phyloP scores from a whole-genome alignment of 75 land plant genomes.

The Adiantum capillusveneris region DNA sequence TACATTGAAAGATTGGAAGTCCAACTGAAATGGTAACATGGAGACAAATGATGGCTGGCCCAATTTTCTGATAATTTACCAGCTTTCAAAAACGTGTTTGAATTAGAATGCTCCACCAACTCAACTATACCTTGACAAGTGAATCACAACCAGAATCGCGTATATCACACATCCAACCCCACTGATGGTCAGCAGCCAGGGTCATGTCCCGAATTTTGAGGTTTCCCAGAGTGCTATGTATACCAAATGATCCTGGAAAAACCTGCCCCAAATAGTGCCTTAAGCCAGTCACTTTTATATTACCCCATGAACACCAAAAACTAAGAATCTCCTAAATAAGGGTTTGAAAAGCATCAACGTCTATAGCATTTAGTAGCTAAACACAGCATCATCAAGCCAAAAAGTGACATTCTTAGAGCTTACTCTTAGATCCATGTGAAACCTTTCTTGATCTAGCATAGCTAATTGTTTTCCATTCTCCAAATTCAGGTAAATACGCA shows the following conservation, averaged over 20 bases:
- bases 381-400: too few relatives aligned
- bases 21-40: slow-evolving; percentile 43
- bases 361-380: too few relatives aligned
- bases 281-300: too few relatives aligned
- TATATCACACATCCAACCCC: slow-evolving; percentile 97
- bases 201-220: slow-evolving; percentile 73
- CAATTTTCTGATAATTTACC: too few relatives aligned
- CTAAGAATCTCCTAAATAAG: too few relatives aligned
- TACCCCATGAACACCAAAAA: too few relatives aligned
- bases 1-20: slow-evolving; percentile 69
- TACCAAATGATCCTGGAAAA: slow-evolving; percentile 79
- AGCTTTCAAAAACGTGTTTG: too few relatives aligned
- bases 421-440: slow-evolving; percentile 85
- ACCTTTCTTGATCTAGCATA: slow-evolving; percentile 89
- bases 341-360: too few relatives aligned
- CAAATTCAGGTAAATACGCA: slow-evolving; percentile 69
- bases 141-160: slow-evolving; percentile 79
- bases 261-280: slow-evolving; percentile 46
- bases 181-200: slow-evolving; percentile 68
- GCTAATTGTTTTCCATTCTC: slow-evolving; percentile 93
- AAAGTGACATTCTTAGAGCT: slow-evolving; percentile 1
- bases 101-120: background rate
- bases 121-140: slow-evolving; percentile 67
- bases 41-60: too few relatives aligned
- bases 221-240: slow-evolving; percentile 83